phyloP scores from a whole-genome alignment of 2,329 filamentous ascomycete genomes.

The Stagonosporopsis chrysanthemi region DNA sequence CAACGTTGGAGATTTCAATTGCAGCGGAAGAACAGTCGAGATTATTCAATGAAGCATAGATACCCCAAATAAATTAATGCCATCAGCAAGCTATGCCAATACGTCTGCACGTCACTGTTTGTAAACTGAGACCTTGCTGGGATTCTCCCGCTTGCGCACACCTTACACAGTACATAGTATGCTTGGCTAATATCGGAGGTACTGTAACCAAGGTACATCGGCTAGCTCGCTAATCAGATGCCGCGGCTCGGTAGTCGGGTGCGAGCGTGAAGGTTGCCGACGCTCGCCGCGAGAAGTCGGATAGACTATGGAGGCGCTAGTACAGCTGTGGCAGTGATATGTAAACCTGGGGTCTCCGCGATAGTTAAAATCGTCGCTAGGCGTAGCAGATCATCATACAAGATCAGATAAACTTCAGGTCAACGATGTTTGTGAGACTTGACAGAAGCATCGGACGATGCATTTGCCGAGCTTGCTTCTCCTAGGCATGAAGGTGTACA shows the following conservation, averaged over 20 bases:
- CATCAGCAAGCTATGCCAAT: not conserved
- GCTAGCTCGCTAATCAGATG: not conserved
- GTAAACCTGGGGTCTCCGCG: constrained; percentile 21
- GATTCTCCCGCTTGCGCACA: not conserved
- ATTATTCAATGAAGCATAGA: constrained; percentile 11
- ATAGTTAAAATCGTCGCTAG: not conserved
- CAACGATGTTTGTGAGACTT: not conserved
- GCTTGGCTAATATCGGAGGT: not conserved
- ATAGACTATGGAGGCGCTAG: constrained; percentile 5
- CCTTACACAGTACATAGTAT: not conserved
- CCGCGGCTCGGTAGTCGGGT: constrained; percentile 1
- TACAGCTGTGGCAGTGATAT: constrained; percentile 16
- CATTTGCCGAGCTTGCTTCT: not conserved
- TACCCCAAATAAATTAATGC: constrained; percentile 16
- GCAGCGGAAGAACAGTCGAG: not conserved
- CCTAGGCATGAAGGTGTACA: not conserved
- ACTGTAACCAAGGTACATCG: not conserved
- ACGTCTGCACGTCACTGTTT: not conserved
- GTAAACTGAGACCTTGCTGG: not conserved
- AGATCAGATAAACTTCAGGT: constrained; percentile 1
- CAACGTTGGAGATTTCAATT: not conserved
- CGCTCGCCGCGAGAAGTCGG: constrained; percentile 7
- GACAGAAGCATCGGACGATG: not conserved
- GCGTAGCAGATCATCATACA: constrained; percentile 5
- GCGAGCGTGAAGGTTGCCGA: constrained; percentile 2